A percentile compares a stretch with the other conserved stretches of the same genome.
Conservation (phyloP, 345 rosid species). For the Ricinus communis region DNA sequence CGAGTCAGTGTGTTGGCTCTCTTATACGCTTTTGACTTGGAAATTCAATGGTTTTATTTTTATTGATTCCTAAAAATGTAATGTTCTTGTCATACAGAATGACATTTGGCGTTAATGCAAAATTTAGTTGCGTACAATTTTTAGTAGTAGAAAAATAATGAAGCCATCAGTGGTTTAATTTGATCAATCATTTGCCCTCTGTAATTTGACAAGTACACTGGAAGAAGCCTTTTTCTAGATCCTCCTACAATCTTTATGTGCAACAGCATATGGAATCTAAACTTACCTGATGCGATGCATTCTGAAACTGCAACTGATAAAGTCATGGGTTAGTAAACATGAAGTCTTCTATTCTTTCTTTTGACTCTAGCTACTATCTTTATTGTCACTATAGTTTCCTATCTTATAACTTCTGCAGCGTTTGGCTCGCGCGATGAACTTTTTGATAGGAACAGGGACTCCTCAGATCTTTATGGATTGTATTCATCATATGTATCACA, state of each 20-base stretch:
- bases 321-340: slow-evolving; percentile 43
- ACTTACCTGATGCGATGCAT: slow-evolving; percentile 55
- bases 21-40: neutral
- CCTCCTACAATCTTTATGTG: slow-evolving; percentile 79
- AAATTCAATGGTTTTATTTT: neutral
- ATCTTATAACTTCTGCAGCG: slow-evolving; percentile 43
- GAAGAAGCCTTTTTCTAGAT: slow-evolving; percentile 89
- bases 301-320: slow-evolving; percentile 26
- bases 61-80: neutral
- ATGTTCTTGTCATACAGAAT: neutral
- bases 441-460: slow-evolving; percentile 61
- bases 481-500: slow-evolving; percentile 65
- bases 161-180: no score
- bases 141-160: no score
- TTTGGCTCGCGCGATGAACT: slow-evolving; percentile 65
- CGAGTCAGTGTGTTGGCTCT: neutral
- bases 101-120: neutral
- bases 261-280: slow-evolving; percentile 61
- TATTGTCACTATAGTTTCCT: slow-evolving; percentile 17
- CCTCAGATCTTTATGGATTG: slow-evolving; percentile 54
- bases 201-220: slow-evolving; percentile 65
- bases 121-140: no score
- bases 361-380: slow-evolving; percentile 6
- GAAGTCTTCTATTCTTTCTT: neutral
- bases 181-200: neutral